Base-by-base conservation (phyloP, 805 yeast species). In the Ogataea corticis region DNA sequence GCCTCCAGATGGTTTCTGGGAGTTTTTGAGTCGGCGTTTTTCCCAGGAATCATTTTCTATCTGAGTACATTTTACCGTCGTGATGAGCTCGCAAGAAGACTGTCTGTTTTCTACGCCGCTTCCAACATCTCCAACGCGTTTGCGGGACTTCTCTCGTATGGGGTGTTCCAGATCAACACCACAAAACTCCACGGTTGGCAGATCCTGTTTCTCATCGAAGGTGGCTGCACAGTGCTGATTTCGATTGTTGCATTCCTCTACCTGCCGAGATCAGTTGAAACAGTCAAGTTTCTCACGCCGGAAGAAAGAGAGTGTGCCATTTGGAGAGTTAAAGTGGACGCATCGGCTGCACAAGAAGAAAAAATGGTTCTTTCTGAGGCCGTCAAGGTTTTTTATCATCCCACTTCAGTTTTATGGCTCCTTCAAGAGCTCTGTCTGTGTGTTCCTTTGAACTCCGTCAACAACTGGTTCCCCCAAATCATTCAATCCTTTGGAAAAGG, bases 401-500 rank as follows among this genome's bases (percentile, higher is more conserved):
- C 79, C 12, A 66, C 72, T 12, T 63, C 70, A 10, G 50, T 69
- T 41, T 67, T 67, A n/a, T 73, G 78, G 77, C 57, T 73, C 60
- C 54, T 72, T 5, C 49, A 51, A 23, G 77, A 73, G 61, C 57
- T 73, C 35, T 59, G 69, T 31, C 65, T 73, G 38, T 78, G 77
- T 45, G 79, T 73, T 16, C 79, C 79, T 2, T 57, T 73, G 27
- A 72, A 71, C 49, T 71, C 75, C 12, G 68, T 72, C 44, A 70
- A 70, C 45, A 72, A 71, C 55, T 72, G 76, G 76, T 70, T 73
- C 49, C 78, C 79, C 5, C 78, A 73, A 50, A 69, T 69, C 46
- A 61, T 69, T 44, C 58, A 56, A 16, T 59, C 61, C 14, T 57
- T 69, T 38, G 73, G 72, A 17, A 67, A 67, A 41, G 68, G 71